Evolutionary conservation across 805 yeast genomes (phyloP).

Genomic region (Dipodascus albidus): DNA sequence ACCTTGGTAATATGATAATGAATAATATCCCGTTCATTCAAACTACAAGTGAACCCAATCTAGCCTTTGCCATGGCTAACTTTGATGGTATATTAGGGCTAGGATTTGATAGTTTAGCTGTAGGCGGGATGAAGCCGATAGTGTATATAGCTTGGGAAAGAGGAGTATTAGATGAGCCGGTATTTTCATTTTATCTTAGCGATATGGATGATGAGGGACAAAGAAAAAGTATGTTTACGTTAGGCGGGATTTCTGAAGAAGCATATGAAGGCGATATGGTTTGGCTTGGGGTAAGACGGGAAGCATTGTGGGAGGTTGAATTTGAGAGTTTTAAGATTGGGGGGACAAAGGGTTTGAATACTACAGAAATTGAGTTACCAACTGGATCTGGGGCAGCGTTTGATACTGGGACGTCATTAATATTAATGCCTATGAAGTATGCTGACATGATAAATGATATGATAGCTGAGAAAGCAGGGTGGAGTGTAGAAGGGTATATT

Average conservation of each 20-base stretch:
- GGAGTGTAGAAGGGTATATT: slow-evolving; percentile 90
- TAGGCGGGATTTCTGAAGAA: slow-evolving; percentile 78
- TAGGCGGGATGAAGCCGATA: slow-evolving; percentile 79
- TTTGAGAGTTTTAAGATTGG: slow-evolving; percentile 83
- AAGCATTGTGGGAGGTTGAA: slow-evolving; percentile 96
- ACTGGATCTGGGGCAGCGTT: slow-evolving; percentile 75
- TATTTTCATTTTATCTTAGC: slow-evolving; percentile 82
- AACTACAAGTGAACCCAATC: slow-evolving; percentile 90
- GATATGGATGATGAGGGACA: slow-evolving; percentile 31
- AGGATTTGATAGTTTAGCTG: slow-evolving; percentile 85
- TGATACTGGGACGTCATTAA: slow-evolving; percentile 92
- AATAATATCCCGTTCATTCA: slow-evolving; percentile 87
- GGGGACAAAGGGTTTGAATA: too few species aligned
- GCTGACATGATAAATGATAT: slow-evolving; percentile 84
- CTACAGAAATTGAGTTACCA: too few species aligned
- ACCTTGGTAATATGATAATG: slow-evolving; percentile 70
- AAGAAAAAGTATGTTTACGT: slow-evolving; percentile 79
- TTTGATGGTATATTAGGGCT: slow-evolving; percentile 92
- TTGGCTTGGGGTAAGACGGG: slow-evolving; percentile 93
- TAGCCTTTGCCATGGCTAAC: slow-evolving; percentile 93
- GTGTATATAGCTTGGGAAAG: slow-evolving; percentile 70
- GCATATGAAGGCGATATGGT: slow-evolving; percentile 70
- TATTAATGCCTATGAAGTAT: slow-evolving; percentile 82
- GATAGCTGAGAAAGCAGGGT: slow-evolving; percentile 27
- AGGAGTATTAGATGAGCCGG: slow-evolving; percentile 69